These are phyloP conservation scores for Blastomyces silverae DNA, from an alignment of 2,329 filamentous ascomycete species.

Conservation along the genomic window DNA sequence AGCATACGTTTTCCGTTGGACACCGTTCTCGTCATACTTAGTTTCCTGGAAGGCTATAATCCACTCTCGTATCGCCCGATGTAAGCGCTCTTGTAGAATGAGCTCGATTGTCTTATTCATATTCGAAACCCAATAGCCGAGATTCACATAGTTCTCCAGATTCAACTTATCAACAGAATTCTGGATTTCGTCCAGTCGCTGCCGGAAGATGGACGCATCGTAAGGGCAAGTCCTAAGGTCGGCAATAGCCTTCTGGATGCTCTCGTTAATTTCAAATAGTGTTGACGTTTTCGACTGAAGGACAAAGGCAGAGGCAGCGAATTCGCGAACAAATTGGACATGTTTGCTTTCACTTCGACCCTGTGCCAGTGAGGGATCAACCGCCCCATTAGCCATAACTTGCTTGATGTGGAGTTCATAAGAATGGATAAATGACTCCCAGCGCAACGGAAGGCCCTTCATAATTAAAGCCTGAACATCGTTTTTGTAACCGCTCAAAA, in stretches of 20 bases:
- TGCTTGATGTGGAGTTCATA: constrained; percentile 82
- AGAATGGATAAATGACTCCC: constrained; percentile 97
- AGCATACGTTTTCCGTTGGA: constrained; percentile 4
- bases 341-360: constrained; percentile 78
- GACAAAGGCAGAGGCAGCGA: constrained; percentile 77
- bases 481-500: constrained; percentile 86
- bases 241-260: constrained; percentile 68
- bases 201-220: constrained; percentile 68
- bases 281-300: constrained; percentile 82
- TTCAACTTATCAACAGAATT: constrained; percentile 93
- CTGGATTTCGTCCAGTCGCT: constrained; percentile 78
- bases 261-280: constrained; percentile 71
- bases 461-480: constrained; percentile 76
- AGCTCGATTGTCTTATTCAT: constrained; percentile 81
- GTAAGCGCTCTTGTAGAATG: constrained; percentile 73
- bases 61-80: constrained; percentile 78
- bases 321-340: constrained; percentile 91
- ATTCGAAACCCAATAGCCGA: constrained; percentile 79
- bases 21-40: constrained; percentile 28
- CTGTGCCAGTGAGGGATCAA: constrained; percentile 51
- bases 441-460: constrained; percentile 83
- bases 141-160: constrained; percentile 89
- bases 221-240: constrained; percentile 84
- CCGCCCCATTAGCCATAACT: constrained; percentile 51
- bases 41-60: constrained; percentile 70